Base-by-base conservation (phyloP, 176 grass and related monocot species). In the Aegilops umbellulata region DNA sequence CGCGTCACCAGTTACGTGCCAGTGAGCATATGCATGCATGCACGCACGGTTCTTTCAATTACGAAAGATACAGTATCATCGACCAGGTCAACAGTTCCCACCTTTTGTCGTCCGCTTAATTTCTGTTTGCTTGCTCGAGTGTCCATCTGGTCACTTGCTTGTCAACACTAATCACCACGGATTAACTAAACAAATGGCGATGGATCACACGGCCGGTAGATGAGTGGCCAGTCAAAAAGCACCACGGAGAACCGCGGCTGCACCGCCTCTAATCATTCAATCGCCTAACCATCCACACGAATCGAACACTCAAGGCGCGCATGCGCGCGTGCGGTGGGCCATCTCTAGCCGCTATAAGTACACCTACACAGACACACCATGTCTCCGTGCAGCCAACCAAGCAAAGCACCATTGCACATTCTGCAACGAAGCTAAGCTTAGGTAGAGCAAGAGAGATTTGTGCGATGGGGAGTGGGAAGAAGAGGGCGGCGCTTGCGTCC, bases 191-290 rank as follows among this genome's bases (percentile, higher is more conserved):
- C 55, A 86, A 87, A 72, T 3, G 42, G 6, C 10, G 24, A 20
- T 9, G 14, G 65, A 83, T 83, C 35, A 79, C 84, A 90, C 79
- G 73, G 31, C 65, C 39, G 14, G 15, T 34, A 22, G 6, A 78
- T 12, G 65, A 87, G 66, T 90, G 74, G 84, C 58, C 74, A 35
- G 89, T 87, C 84, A 87, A 87, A 79, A 90, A 87, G 47, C 19
- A 30, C 3, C 44, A 36, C 12, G 63, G 35, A 6, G 53, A 57
- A 62, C 44, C 30, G 23, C 8, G 24, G 76, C 77, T 58, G 44
- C 57, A n/a, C 55, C 17, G 15, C 2, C 19, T 22, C 82, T 66
- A 80, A 87, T 87, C 84, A 83, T 80, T 80, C 75, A 87, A 87
- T 65, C 72, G 84, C 80, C 85, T 83, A 87, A 90, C 84, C 25